Conservation (phyloP, 192 early-diverging fungal genomes). For the Kickxella alabastrina region DNA sequence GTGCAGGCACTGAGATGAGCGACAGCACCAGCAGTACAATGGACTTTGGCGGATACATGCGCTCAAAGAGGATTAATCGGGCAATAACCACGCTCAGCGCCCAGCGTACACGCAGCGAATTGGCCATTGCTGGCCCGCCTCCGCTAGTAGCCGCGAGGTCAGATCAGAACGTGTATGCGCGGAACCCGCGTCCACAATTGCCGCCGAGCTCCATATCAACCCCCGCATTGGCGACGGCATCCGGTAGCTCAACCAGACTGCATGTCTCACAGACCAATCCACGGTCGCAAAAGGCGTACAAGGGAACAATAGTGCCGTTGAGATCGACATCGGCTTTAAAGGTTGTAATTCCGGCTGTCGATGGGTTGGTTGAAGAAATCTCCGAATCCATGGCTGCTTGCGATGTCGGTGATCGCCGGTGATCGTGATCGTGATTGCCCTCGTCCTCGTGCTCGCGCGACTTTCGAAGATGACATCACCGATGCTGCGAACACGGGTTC, state of each 20-base stretch:
- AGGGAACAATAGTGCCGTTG: slow-evolving; percentile 52
- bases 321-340: slow-evolving; percentile 31
- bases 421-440: too few species aligned
- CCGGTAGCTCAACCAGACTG: not conserved
- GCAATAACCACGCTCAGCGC: slow-evolving; percentile 44
- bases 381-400: slow-evolving; percentile 8
- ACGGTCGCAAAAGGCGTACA: slow-evolving; percentile 43
- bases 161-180: not conserved
- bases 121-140: slow-evolving; percentile 38
- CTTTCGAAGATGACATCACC: slow-evolving; percentile 1
- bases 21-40: slow-evolving; percentile 28
- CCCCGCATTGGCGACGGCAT: slow-evolving; percentile 1
- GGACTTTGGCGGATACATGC: slow-evolving; percentile 45
- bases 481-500: not conserved
- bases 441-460: too few species aligned
- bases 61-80: slow-evolving; percentile 34
- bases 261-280: slow-evolving; percentile 16
- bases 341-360: slow-evolving; percentile 34
- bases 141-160: slow-evolving; percentile 2
- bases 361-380: slow-evolving; percentile 34
- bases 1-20: slow-evolving; percentile 8
- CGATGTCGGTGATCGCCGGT: too few species aligned
- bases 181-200: slow-evolving; percentile 3
- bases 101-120: slow-evolving; percentile 46
- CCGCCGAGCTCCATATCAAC: not conserved